Percentiles rank a stretch among this genome's conserved stretches.
phyloP scores from a whole-genome alignment of 2,329 filamentous ascomycete genomes.

The Fusarium setosum region DNA sequence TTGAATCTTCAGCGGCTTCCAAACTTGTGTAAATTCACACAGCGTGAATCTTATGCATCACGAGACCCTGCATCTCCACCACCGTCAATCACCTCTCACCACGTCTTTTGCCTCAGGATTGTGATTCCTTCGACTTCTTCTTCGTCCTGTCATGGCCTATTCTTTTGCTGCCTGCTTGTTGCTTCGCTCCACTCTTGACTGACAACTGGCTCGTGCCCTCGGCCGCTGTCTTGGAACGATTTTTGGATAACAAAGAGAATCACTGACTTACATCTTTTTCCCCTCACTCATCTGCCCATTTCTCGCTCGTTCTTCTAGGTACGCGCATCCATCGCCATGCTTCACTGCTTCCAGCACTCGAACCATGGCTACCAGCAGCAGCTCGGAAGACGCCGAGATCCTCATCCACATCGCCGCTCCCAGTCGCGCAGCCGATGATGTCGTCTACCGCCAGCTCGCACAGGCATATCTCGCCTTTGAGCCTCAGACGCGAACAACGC shows the following conservation, averaged over 20 bases:
- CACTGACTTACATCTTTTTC: background rate
- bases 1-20: slow-evolving; percentile 25
- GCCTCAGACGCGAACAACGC: slow-evolving; percentile 37
- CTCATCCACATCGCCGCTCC: slow-evolving; percentile 67
- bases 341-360: slow-evolving; percentile 19
- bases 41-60: slow-evolving; percentile 22
- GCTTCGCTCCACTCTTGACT: slow-evolving; percentile 9
- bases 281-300: background rate
- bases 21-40: too few species aligned
- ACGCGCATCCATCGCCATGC: slow-evolving; percentile 36
- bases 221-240: slow-evolving; percentile 9
- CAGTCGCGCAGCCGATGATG: slow-evolving; percentile 60
- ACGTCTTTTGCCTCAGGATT: background rate
- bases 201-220: slow-evolving; percentile 26
- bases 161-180: slow-evolving; percentile 3
- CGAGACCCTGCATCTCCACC: slow-evolving; percentile 11
- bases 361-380: slow-evolving; percentile 42
- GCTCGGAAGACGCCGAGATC: slow-evolving; percentile 58
- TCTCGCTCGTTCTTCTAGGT: background rate
- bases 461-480: slow-evolving; percentile 63
- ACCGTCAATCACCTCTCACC: background rate
- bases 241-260: slow-evolving; percentile 20
- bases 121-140: background rate
- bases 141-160: background rate
- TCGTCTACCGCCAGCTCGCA: slow-evolving; percentile 60